phyloP scores from a whole-genome alignment of 2,329 filamentous ascomycete genomes.

The Parastagonospora avenae region DNA sequence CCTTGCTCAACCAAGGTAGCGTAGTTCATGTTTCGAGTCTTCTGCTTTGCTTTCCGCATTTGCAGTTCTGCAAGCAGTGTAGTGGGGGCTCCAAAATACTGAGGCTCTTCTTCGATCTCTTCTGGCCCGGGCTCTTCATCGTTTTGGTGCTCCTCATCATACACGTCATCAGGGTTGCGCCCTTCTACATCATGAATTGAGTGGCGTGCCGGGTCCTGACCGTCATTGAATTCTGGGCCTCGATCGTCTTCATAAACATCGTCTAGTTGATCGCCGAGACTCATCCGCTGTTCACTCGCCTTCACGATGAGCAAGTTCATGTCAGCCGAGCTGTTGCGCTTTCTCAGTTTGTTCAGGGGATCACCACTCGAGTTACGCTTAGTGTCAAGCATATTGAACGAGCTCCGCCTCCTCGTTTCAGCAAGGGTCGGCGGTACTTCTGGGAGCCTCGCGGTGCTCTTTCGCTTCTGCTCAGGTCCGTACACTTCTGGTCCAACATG shows the following conservation, averaged over 20 bases:
- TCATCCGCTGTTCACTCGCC: conserved; percentile 44
- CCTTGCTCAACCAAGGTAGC: conserved; percentile 70
- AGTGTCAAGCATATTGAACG: conserved; percentile 44
- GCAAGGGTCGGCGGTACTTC: conserved; percentile 25
- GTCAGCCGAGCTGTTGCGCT: conserved; percentile 47
- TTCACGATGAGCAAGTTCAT: conserved; percentile 41
- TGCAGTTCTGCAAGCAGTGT: conserved; percentile 93
- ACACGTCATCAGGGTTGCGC: conserved; percentile 36
- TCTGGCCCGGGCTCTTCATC: conserved; percentile 51
- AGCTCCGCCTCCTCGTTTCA: conserved; percentile 44
- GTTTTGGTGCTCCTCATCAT: conserved; percentile 48
- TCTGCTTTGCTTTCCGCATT: conserved; percentile 86
- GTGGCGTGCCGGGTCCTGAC: conserved; percentile 16
- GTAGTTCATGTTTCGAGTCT: conserved; percentile 74
- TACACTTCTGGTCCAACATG: conserved; percentile 77
- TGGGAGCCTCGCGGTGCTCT: conserved; percentile 44
- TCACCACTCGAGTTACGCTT: conserved; percentile 45
- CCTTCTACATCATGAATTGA: conserved; percentile 20
- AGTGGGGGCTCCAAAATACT: conserved; percentile 75
- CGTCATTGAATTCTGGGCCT: conserved; percentile 28
- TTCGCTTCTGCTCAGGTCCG: conserved; percentile 54
- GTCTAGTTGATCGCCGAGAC: conserved; percentile 40
- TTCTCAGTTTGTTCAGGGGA: conserved; percentile 48
- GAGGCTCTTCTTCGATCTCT: conserved; percentile 51
- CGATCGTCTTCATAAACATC: conserved; percentile 37